Evolutionary conservation across 2,329 filamentous ascomycete species (phyloP), one percentile per base, ranked within the genome.

Genomic region (Fusarium humuli): DNA sequence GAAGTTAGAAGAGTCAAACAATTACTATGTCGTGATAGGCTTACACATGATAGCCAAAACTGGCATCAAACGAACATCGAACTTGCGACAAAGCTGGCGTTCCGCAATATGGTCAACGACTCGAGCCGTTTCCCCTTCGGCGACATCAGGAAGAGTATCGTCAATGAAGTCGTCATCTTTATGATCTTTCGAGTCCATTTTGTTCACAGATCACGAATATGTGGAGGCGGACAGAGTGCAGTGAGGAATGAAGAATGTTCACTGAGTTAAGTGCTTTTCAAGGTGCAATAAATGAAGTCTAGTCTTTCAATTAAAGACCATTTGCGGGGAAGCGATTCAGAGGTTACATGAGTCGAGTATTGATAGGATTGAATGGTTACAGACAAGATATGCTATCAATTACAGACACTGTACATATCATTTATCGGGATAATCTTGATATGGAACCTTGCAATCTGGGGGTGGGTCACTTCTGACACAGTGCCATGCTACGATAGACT

Each of bases 21-120:
- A 1, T 16, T 4, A 3, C 9, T 10, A 7, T 8, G 4, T n/a
- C 8, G 1, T 0, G 6, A 22, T 16, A 16, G 8, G 10, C 60
- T 13, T 59, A 65, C 61, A 65, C 61, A 65, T 65, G 13, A 65
- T 42, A 2, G 60, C 61, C 1, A 65, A 7, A 1, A 65, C 52
- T 5, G 61, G 61, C 61, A 65, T 65, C 18, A 65, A 12, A 0
- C 61, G 61, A 4, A 65, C 40, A 0, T 65, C 61, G 0, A 65
- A 65, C 7, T 65, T 65, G 22, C 60, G 61, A 14, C 61, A 65
- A 3, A 65, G 52, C 13, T 65, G 61, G 1, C 61, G 40, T 6
- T 65, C 61, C 0, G 61, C 61, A 3, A 65, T 65, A 14, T 59
- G 60, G n/a, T 65, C 61, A 0, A 65, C 60, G 0, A 65, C 40